These are phyloP conservation scores for Pseudogymnoascus sp. DNA, from an alignment of 2,329 filamentous ascomycete genomes.

Conservation along the genomic window DNA sequence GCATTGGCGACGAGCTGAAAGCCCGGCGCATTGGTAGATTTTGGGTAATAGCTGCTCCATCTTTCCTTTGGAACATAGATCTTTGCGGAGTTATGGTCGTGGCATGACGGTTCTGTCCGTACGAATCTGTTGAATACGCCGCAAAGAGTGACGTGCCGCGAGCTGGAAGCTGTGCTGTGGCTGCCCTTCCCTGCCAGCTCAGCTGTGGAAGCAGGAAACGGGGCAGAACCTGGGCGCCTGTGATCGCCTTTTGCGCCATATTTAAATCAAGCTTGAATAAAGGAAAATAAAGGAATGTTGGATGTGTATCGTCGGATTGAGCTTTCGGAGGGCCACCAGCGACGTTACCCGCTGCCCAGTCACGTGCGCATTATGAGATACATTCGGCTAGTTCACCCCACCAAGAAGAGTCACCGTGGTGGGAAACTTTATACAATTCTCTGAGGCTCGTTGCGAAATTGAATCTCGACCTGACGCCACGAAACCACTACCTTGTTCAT, in stretches of 20 bases:
- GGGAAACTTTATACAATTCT: conserved; percentile 11
- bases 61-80: not conserved
- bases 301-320: not conserved
- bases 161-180: conserved; percentile 15
- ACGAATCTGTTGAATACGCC: not conserved
- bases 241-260: conserved; percentile 24
- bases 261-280: conserved; percentile 6
- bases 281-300: conserved; percentile 3
- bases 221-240: conserved; percentile 21
- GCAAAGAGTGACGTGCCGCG: not conserved
- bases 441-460: conserved; percentile 8
- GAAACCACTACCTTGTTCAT: conserved; percentile 3
- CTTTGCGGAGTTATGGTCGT: not conserved
- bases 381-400: conserved; percentile 10
- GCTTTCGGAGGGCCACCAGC: not conserved
- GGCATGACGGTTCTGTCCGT: not conserved
- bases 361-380: not conserved
- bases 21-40: conserved; percentile 27
- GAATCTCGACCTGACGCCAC: conserved; percentile 1
- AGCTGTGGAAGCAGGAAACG: conserved; percentile 28
- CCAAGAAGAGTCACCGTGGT: conserved; percentile 10
- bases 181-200: conserved; percentile 26
- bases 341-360: conserved; percentile 1
- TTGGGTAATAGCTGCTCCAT: not conserved
- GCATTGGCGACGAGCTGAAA: conserved; percentile 62